Base-by-base conservation (phyloP, 345 rosid genomes). In the Eucalyptus coolabah region DNA sequence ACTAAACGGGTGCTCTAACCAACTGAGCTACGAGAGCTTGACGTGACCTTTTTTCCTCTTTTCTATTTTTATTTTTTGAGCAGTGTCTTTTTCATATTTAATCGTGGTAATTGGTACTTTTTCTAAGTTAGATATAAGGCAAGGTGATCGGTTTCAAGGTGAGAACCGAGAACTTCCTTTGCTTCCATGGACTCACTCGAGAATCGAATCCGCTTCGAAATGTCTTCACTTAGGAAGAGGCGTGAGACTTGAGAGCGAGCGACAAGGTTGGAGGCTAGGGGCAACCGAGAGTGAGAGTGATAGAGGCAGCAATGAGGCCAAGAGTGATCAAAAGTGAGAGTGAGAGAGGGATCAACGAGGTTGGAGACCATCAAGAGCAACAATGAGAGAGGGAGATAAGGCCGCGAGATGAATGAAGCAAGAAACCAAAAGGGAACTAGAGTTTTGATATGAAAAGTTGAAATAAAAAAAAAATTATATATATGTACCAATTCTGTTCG, bases 1-100 rank as follows among this genome's bases (percentile, higher is more conserved):
- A 95, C 96, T 95, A 96, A 96, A 94, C 98, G 94, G 96, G 96
- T 95, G 98, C 97, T 94, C 89, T 88, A 88, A 88, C 89, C 89
- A 77, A 88, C 89, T 77, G 87, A 88, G 50, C 86, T 81, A 72
- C 87, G 89, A 80, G 87, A 81, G 89, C 86, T 26, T 2, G 28
- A 3, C 21, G 28, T 0, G 0, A 5, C 44, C 5, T 6, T 3
- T 5, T 6, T 19, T 2, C 5, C 44, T 19, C 24, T 67, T 60
- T 59, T 8, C 0, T 0, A 2, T 12, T 26, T 26, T 12, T 28
- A 5, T 4, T 14, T 14, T 65, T n/a, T 63, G 2, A 3, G 0
- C 10, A 8, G 4, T 65, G 1, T 21, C 24, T 0, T 53, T 53
- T 53, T 53, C 24, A 17, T 69, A 4, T 8, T 65, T 65, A 15